phyloP scores from a whole-genome alignment of 768 basidiomycete genomes.

The Russula griseocarnosa region DNA sequence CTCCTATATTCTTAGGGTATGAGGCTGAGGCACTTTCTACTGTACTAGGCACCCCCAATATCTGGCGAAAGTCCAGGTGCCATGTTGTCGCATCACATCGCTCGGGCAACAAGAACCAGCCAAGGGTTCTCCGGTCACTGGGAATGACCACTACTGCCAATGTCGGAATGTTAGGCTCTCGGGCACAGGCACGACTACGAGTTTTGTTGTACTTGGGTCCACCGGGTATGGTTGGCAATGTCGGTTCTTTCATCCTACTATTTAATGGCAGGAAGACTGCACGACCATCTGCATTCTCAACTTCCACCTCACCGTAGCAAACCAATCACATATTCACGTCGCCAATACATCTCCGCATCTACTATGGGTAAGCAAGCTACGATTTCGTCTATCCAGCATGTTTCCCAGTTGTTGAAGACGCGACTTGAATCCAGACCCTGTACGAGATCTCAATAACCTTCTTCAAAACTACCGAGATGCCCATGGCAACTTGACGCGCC shows the following conservation, averaged over 20 bases:
- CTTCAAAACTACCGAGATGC: conserved; percentile 5
- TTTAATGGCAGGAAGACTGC: conserved; percentile 2
- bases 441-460: conserved; percentile 16
- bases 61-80: not conserved
- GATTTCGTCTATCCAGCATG: not conserved
- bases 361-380: conserved; percentile 7
- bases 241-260: not conserved
- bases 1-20: not conserved
- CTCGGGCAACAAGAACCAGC: not conserved
- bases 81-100: not conserved
- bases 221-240: not conserved
- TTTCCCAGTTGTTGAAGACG: not conserved
- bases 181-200: conserved; percentile 3
- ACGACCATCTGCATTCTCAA: not conserved
- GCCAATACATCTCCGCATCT: not conserved
- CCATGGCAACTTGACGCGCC: conserved; percentile 1
- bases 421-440: not conserved
- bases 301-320: not conserved
- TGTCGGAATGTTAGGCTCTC: not conserved
- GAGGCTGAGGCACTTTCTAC: conserved; percentile 2
- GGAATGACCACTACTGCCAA: not conserved
- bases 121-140: not conserved
- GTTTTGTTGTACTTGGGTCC: conserved; percentile 19
- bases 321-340: not conserved
- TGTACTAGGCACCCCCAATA: not conserved